Conservation (phyloP, 495 filamentous ascomycete species). For the Hypoxylon subgilvum region DNA sequence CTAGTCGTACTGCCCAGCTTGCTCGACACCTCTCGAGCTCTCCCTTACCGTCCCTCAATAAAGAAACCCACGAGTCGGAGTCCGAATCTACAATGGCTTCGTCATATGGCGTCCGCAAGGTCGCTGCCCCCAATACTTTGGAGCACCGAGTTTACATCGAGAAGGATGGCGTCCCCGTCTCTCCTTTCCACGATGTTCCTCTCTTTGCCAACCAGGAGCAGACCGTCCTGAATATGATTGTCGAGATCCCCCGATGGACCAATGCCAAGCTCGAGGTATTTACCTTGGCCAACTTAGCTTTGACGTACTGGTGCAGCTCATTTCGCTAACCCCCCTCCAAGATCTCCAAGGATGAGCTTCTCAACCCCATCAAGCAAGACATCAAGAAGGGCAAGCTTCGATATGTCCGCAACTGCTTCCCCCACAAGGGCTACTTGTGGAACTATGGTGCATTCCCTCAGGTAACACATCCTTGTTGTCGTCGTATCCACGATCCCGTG, state of each 20-base stretch:
- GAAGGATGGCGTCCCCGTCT: constrained; percentile 92
- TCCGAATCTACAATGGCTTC: constrained; percentile 59
- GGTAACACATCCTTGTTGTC: constrained; percentile 53
- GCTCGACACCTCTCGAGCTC: constrained; percentile 60
- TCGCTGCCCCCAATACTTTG: constrained; percentile 87
- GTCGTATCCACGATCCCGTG: neutral
- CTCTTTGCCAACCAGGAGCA: constrained; percentile 94
- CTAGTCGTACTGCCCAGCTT: constrained; percentile 59
- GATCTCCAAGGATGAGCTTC: constrained; percentile 96
- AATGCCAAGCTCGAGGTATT: constrained; percentile 97
- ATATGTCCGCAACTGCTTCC: constrained; percentile 99
- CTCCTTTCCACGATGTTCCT: constrained; percentile 97
- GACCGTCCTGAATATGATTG: constrained; percentile 97
- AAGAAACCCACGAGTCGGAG: constrained; percentile 36
- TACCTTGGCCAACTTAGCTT: constrained; percentile 29
- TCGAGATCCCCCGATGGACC: constrained; percentile 99
- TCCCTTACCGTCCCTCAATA: constrained; percentile 17
- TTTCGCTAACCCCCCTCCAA: constrained; percentile 45
- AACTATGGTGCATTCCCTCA: constrained; percentile 99
- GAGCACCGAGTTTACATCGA: constrained; percentile 98
- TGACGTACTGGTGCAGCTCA: constrained; percentile 3
- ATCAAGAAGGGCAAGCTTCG: constrained; percentile 91
- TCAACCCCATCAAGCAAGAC: constrained; percentile 97
- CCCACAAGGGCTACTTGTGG: constrained; percentile 99
- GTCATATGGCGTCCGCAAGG: constrained; percentile 76